phyloP scores from a whole-genome alignment of 2,329 filamentous ascomycete genomes.

The Trichoderma endophyticum region DNA sequence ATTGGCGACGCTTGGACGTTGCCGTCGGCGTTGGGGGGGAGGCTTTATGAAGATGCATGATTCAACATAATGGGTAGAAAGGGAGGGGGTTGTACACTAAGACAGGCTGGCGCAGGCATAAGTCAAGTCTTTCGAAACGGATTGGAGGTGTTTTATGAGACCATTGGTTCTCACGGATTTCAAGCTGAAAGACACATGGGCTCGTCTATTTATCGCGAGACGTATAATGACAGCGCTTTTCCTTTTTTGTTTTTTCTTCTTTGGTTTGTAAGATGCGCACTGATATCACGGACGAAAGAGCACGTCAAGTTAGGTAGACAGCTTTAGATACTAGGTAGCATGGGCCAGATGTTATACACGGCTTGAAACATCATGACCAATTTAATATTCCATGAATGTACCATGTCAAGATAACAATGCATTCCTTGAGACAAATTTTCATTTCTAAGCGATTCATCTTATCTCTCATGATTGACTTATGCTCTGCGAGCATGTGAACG shows the following conservation, averaged over 20 bases:
- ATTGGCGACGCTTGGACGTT: background rate
- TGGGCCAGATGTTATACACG: background rate
- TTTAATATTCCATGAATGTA: background rate
- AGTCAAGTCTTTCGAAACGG: background rate
- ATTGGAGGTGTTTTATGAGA: background rate
- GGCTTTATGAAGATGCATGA: slow-evolving; percentile 7
- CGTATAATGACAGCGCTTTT: background rate
- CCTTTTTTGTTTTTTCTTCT: background rate
- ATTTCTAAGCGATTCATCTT: background rate
- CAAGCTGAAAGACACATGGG: background rate
- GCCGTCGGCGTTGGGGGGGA: background rate
- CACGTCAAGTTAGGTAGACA: background rate
- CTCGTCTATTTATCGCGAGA: background rate
- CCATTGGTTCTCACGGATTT: background rate
- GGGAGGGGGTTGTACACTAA: background rate
- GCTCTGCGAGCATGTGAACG: background rate
- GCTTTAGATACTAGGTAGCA: background rate
- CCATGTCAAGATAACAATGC: background rate
- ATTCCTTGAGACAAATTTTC: background rate
- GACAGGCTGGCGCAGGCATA: background rate
- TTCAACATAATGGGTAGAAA: background rate
- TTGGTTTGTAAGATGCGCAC: background rate
- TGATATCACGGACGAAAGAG: background rate
- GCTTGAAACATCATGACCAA: background rate
- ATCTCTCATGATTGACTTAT: background rate